A percentile compares a stretch with the other conserved stretches of the same genome.
phyloP scores from a whole-genome alignment of 1,139 yeast genomes.

The Kodamaea arcana region DNA sequence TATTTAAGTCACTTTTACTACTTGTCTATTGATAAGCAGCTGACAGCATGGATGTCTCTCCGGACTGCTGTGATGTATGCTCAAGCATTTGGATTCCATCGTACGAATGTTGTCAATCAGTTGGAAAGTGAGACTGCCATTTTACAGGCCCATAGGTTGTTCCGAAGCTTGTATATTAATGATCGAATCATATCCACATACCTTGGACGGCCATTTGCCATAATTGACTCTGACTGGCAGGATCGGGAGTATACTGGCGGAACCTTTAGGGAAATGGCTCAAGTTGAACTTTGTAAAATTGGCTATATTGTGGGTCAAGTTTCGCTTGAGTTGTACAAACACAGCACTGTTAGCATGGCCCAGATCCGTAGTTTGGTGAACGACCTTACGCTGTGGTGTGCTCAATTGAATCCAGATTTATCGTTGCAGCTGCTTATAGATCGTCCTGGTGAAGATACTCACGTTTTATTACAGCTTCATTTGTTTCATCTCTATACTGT shows the following conservation, averaged over 20 bases:
- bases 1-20: slow-evolving; percentile 32
- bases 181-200: slow-evolving; percentile 33
- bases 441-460: slow-evolving; percentile 4
- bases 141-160: slow-evolving; percentile 3
- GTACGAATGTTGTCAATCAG: background rate
- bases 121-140: slow-evolving; percentile 1
- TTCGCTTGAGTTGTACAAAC: slow-evolving; percentile 27
- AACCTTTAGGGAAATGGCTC: slow-evolving; percentile 2
- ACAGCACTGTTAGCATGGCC: slow-evolving; percentile 26
- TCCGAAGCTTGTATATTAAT: slow-evolving; percentile 28
- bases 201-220: slow-evolving; percentile 37
- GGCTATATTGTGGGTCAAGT: slow-evolving; percentile 25
- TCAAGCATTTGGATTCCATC: slow-evolving; percentile 6
- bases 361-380: slow-evolving; percentile 30
- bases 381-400: slow-evolving; percentile 34
- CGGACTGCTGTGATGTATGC: slow-evolving; percentile 8
- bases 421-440: slow-evolving; percentile 2
- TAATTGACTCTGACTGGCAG: slow-evolving; percentile 38
- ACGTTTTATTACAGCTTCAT: slow-evolving; percentile 4
- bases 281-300: slow-evolving; percentile 6
- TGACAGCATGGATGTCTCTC: slow-evolving; percentile 32
- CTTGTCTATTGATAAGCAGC: slow-evolving; percentile 29
- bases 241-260: slow-evolving; percentile 14
- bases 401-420: slow-evolving; percentile 13
- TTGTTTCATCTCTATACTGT: slow-evolving; percentile 6